phyloP scores from a whole-genome alignment of 495 filamentous ascomycete genomes.

The Penicillium macrosclerotiorum region DNA sequence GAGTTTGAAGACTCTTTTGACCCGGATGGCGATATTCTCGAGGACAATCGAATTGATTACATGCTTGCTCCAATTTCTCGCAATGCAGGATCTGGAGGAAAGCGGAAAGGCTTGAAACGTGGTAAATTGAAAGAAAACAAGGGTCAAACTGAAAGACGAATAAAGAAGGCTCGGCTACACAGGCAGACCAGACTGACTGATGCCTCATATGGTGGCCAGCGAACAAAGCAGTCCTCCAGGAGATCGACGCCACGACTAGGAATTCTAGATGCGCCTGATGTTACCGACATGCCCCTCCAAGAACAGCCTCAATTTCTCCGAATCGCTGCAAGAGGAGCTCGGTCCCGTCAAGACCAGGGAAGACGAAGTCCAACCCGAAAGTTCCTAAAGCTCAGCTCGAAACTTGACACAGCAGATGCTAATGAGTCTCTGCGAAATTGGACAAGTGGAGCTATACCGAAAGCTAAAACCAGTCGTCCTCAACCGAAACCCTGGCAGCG shows the following conservation, averaged over 20 bases:
- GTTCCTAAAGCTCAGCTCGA: slow-evolving; percentile 66
- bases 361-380: slow-evolving; percentile 75
- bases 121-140: slow-evolving; percentile 15
- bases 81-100: slow-evolving; percentile 18
- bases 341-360: slow-evolving; percentile 58
- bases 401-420: slow-evolving; percentile 72
- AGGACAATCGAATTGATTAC: slow-evolving; percentile 59
- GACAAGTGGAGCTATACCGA: slow-evolving; percentile 67
- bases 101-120: slow-evolving; percentile 43
- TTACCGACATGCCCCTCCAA: slow-evolving; percentile 22
- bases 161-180: slow-evolving; percentile 29
- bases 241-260: slow-evolving; percentile 52
- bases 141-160: slow-evolving; percentile 11
- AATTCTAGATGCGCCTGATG: slow-evolving; percentile 68
- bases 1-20: slow-evolving; percentile 24
- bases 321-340: slow-evolving; percentile 71
- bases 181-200: slow-evolving; percentile 35
- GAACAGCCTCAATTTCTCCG: slow-evolving; percentile 69
- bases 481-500: slow-evolving; percentile 19
- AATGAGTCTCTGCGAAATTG: slow-evolving; percentile 67
- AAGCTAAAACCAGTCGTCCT: slow-evolving; percentile 31
- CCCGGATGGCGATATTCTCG: slow-evolving; percentile 44
- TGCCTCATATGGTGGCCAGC: slow-evolving; percentile 28
- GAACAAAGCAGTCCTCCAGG: slow-evolving; percentile 21
- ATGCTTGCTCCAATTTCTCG: slow-evolving; percentile 46